Evolutionary conservation across 805 yeast genomes (phyloP).

Genomic region (Lipomyces yamanashiensis): DNA sequence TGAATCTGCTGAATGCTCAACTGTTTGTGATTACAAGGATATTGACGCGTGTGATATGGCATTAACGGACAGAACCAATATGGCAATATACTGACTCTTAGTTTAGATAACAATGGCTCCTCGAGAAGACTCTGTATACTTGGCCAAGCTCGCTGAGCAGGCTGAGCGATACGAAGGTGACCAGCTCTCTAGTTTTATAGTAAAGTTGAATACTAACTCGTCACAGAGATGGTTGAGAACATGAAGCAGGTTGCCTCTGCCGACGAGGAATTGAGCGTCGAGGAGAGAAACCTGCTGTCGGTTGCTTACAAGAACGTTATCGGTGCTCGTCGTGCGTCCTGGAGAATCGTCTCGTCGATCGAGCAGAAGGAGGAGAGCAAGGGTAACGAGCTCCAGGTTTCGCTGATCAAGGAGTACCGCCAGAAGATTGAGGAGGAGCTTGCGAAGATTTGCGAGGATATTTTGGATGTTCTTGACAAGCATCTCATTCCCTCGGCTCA

Average conservation of each 20-base stretch:
- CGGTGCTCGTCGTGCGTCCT: constrained; percentile 99
- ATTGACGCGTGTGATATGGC: neutral
- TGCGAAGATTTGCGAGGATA: constrained; percentile 91
- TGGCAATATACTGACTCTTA: neutral
- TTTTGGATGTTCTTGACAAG: constrained; percentile 80
- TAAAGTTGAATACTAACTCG: neutral
- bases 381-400: constrained; percentile 88
- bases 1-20: too few relatives aligned
- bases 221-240: constrained; percentile 68
- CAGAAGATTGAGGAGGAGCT: constrained; percentile 91
- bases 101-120: constrained; percentile 21
- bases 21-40: neutral
- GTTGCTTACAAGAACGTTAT: constrained; percentile 98
- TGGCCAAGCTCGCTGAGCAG: constrained; percentile 98
- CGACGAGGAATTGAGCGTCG: constrained; percentile 93
- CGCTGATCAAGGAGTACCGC: constrained; percentile 91
- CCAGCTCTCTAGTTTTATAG: neutral
- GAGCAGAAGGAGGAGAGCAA: constrained; percentile 98
- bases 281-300: constrained; percentile 94
- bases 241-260: constrained; percentile 97
- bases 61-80: neutral
- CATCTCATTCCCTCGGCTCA: constrained; percentile 93
- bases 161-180: constrained; percentile 98
- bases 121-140: constrained; percentile 85
- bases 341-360: constrained; percentile 98